These are phyloP conservation scores for Chaetoceros tenuissimus DNA, from an alignment of 108 stramenopile genomes.

Conservation along the genomic window DNA sequence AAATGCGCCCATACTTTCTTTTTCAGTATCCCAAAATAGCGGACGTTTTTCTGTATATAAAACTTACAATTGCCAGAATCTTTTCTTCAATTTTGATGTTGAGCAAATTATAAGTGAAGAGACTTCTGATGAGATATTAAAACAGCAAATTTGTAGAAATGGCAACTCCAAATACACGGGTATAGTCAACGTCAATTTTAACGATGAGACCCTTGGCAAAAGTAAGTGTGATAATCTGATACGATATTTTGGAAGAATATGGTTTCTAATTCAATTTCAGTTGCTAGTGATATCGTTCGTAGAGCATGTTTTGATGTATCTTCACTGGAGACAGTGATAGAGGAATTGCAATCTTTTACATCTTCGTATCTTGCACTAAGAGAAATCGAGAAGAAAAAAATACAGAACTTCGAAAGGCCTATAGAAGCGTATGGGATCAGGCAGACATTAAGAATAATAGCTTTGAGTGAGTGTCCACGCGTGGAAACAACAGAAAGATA, in stretches of 20 bases:
- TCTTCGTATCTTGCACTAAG: slow-evolving; percentile 31
- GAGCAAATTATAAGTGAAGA: slow-evolving; percentile 33
- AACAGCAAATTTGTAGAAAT: neutral
- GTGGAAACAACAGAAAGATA: slow-evolving; percentile 36
- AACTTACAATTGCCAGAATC: slow-evolving; percentile 15
- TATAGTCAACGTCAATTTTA: too few relatives aligned
- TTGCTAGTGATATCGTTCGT: too few relatives aligned
- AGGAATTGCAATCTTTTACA: slow-evolving; percentile 42
- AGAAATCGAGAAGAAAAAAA: slow-evolving; percentile 43
- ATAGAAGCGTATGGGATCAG: slow-evolving; percentile 21
- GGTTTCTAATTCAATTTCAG: too few relatives aligned
- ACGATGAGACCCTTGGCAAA: too few relatives aligned
- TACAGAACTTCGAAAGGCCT: slow-evolving; percentile 34
- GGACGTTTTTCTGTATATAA: slow-evolving; percentile 47
- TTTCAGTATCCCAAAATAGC: slow-evolving; percentile 52
- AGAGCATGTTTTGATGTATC: too few relatives aligned
- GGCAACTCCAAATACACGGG: too few relatives aligned
- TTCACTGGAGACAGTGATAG: too few relatives aligned
- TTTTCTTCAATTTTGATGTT: slow-evolving; percentile 46
- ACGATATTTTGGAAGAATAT: too few relatives aligned
- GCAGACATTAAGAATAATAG: slow-evolving; percentile 19
- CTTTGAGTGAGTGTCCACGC: neutral
- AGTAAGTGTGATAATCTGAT: too few relatives aligned
- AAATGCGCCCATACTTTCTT: slow-evolving; percentile 21
- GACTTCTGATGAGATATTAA: slow-evolving; percentile 14